Conservation (phyloP, 2,329 filamentous ascomycete species). For the Colletotrichum kahawae region DNA sequence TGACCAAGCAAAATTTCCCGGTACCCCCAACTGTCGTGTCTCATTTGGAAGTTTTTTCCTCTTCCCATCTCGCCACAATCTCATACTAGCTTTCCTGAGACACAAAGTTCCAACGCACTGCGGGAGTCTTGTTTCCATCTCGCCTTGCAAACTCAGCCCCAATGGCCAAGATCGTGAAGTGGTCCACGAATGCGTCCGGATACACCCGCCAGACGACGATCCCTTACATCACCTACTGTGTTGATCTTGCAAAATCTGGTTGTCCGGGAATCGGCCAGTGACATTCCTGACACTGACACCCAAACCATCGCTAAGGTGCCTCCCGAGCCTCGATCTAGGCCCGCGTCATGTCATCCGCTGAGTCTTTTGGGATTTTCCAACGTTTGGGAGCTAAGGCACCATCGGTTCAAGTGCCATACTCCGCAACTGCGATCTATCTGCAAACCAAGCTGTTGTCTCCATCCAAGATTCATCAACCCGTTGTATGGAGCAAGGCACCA, state of each 20-base stretch:
- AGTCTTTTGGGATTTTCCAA: background rate
- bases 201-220: constrained; percentile 2
- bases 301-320: background rate
- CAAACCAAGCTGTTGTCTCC: background rate
- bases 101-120: background rate
- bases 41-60: background rate
- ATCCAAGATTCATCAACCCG: background rate
- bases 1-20: background rate
- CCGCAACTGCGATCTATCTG: background rate
- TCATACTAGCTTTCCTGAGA: background rate
- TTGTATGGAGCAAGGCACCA: background rate
- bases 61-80: background rate
- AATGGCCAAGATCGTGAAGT: background rate
- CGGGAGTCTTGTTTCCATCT: background rate
- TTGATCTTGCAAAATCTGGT: background rate
- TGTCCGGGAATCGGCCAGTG: background rate
- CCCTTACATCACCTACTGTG: constrained; percentile 12
- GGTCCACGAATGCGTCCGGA: constrained; percentile 4
- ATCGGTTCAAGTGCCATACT: background rate
- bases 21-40: background rate
- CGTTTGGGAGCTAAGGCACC: background rate
- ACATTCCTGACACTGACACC: background rate
- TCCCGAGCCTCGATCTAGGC: background rate
- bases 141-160: background rate
- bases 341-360: background rate